Evolutionary conservation across 352 stramenopile species (phyloP).

Genomic region (Pythium monospermum): DNA sequence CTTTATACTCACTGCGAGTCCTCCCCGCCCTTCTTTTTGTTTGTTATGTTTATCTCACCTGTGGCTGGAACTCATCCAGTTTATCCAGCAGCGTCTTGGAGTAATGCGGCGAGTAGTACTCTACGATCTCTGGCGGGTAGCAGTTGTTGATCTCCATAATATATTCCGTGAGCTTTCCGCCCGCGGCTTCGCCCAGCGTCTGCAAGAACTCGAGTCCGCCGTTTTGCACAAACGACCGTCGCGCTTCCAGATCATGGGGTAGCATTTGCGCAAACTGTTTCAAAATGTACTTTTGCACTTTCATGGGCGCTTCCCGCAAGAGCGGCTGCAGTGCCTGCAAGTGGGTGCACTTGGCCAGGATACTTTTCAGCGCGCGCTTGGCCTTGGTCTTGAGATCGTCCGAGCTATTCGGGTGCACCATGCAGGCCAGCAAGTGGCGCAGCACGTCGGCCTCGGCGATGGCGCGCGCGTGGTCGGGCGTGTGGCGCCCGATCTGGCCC

Average conservation of each 20-base stretch:
- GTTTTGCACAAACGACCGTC: constrained; percentile 91
- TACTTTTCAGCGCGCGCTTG: constrained; percentile 92
- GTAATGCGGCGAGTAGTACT: constrained; percentile 96
- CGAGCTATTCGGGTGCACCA: constrained; percentile 89
- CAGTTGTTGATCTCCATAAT: constrained; percentile 96
- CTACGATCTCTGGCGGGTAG: constrained; percentile 94
- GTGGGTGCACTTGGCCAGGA: constrained; percentile 94
- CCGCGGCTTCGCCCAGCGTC: constrained; percentile 88
- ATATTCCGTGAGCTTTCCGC: constrained; percentile 93
- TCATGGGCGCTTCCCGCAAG: constrained; percentile 88
- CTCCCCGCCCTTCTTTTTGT: too few relatives aligned
- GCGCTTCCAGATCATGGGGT: constrained; percentile 90
- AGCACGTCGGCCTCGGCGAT: constrained; percentile 92
- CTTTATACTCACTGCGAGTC: too few relatives aligned
- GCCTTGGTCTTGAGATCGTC: constrained; percentile 93
- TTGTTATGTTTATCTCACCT: constrained; percentile 70
- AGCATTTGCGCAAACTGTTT: constrained; percentile 94
- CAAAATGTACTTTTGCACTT: constrained; percentile 96
- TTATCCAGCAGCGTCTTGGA: constrained; percentile 95
- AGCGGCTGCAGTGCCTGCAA: constrained; percentile 90
- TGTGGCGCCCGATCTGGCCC: constrained; percentile 92
- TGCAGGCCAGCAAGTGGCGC: constrained; percentile 90
- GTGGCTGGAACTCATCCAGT: constrained; percentile 92
- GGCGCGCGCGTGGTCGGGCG: constrained; percentile 89
- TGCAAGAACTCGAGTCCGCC: constrained; percentile 92